Evolutionary conservation across 176 grass and related monocot species (phyloP).

Genomic region (Secale cereale): DNA sequence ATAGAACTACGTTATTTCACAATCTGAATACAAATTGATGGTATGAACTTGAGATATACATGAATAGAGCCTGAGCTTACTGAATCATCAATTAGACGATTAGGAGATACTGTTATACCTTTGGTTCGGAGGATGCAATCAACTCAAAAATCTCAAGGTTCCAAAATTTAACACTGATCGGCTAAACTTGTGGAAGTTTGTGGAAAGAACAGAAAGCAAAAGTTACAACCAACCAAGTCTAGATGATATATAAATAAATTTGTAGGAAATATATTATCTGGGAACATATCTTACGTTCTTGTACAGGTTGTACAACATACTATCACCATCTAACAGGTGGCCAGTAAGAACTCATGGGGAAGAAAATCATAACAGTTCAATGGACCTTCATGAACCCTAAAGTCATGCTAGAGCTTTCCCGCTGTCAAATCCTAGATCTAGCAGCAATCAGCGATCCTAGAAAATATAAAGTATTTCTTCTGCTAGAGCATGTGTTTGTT

Average conservation of each 20-base stretch:
- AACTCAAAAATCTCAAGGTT: conserved; percentile 91
- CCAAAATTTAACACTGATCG: conserved; percentile 90
- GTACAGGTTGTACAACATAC: not conserved
- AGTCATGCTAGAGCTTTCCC: conserved; percentile 76
- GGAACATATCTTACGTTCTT: not conserved
- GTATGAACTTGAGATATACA: not conserved
- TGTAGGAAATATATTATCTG: not conserved
- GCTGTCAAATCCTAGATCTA: conserved; percentile 95
- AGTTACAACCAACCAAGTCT: not conserved
- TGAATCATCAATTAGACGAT: not conserved
- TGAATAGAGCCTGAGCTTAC: not conserved
- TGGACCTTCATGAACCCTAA: conserved; percentile 74
- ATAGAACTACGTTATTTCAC: not conserved
- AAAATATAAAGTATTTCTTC: conserved; percentile 10
- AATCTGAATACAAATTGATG: not conserved
- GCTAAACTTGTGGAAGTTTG: conserved; percentile 56
- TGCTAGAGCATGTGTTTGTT: not conserved
- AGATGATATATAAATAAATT: conserved; percentile 10
- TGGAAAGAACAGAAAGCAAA: conserved; percentile 25
- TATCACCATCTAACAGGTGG: conserved; percentile 55
- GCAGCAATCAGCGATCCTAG: not conserved
- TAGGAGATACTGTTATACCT: conserved; percentile 47
- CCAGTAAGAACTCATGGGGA: conserved; percentile 78
- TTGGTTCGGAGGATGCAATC: conserved; percentile 73
- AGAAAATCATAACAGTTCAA: conserved; percentile 87